phyloP scores from a whole-genome alignment of 73 alveolate genomes.

The Stentor coeruleus region DNA sequence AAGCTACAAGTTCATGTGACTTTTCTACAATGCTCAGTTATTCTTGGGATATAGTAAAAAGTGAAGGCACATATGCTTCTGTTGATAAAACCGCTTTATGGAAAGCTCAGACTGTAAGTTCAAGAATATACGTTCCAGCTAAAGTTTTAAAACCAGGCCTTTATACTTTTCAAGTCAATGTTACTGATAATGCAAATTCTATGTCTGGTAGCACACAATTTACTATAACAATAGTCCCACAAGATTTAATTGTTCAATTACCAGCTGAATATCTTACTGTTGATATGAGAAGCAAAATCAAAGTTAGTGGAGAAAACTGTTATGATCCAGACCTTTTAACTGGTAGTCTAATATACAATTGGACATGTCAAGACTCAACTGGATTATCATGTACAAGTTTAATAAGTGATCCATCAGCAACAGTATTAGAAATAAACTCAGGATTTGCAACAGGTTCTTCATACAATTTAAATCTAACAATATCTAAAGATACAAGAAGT shows the following conservation, averaged over 20 bases:
- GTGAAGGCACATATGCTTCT: not conserved
- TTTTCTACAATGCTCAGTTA: not conserved
- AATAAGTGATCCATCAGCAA: not conserved
- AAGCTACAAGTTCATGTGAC: slow-evolving; percentile 13
- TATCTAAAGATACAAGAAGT: not conserved
- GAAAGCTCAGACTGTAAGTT: not conserved
- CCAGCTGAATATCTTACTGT: not conserved
- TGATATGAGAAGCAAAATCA: not conserved
- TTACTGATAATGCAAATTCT: not conserved
- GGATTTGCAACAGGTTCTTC: not conserved
- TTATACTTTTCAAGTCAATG: slow-evolving; percentile 14
- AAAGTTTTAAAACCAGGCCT: not conserved
- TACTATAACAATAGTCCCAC: not conserved
- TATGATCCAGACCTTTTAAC: not conserved
- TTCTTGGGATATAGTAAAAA: not conserved
- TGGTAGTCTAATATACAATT: not conserved
- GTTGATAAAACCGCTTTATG: not conserved
- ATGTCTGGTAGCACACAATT: slow-evolving; percentile 13
- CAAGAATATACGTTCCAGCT: not conserved
- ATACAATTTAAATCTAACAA: not conserved
- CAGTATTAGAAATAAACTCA: not conserved
- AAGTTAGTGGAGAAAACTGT: not conserved
- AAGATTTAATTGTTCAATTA: not conserved
- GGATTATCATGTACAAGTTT: not conserved
- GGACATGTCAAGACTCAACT: not conserved